Conservation (phyloP, 2,329 filamentous ascomycete species). For the Scedosporium aurantiacum region DNA sequence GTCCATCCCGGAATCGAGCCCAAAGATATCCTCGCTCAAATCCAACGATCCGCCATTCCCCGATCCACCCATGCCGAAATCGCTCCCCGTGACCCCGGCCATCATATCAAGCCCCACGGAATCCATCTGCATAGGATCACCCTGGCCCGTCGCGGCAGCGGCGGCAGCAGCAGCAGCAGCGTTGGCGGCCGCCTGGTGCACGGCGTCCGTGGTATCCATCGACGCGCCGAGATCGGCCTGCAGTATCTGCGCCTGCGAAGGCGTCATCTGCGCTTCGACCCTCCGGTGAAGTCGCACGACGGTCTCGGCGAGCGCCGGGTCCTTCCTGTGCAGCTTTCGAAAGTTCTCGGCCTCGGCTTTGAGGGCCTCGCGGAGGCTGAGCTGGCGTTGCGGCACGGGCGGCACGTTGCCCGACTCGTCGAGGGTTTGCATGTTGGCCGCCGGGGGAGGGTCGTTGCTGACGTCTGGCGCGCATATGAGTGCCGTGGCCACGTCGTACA, state of each 20-base stretch:
- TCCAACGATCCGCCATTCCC: conserved; percentile 2
- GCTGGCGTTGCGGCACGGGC: conserved; percentile 29
- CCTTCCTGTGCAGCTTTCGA: conserved; percentile 42
- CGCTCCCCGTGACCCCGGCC: background rate
- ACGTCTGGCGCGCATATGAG: conserved; percentile 58
- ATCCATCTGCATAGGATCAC: conserved; percentile 6
- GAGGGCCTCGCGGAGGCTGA: conserved; percentile 51
- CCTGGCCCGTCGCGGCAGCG: background rate
- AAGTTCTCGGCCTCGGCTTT: conserved; percentile 47
- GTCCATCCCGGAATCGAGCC: background rate
- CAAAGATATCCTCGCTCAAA: conserved; percentile 2
- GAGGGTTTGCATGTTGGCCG: conserved; percentile 17
- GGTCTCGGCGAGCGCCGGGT: conserved; percentile 46
- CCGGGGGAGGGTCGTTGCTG: conserved; percentile 28
- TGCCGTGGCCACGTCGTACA: conserved; percentile 58
- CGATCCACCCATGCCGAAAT: background rate
- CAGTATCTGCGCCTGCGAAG: conserved; percentile 18
- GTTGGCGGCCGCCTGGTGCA: background rate
- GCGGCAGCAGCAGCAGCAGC: background rate
- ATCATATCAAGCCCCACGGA: conserved; percentile 5
- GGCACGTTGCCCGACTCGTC: conserved; percentile 25
- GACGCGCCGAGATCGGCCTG: conserved; percentile 2
- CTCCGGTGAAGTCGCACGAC: conserved; percentile 51
- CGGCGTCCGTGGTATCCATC: background rate
- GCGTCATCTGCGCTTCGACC: conserved; percentile 54